Percentiles rank a stretch among this genome's conserved stretches.
Evolutionary conservation across 805 yeast genomes (phyloP).

Genomic region (Cyberlindnera euphorbiiphila): DNA sequence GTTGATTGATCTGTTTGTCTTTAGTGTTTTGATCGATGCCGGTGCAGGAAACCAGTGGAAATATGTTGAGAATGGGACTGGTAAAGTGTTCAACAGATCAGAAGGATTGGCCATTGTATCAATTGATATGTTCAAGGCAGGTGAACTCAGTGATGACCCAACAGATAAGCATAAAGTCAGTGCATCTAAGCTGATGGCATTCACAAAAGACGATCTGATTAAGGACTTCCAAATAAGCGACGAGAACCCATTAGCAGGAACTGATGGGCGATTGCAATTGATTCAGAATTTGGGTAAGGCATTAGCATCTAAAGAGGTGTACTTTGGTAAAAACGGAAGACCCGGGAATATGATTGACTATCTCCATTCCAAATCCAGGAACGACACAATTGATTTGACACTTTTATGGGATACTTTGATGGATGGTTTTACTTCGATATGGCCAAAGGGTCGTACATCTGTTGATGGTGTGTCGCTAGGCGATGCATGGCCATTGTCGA

Average conservation of each 20-base stretch:
- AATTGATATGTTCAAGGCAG: constrained; percentile 48
- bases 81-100: constrained; percentile 38
- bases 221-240: constrained; percentile 46
- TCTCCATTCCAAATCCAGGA: constrained; percentile 27
- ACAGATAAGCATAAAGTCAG: constrained; percentile 40
- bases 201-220: constrained; percentile 35
- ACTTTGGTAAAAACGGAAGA: constrained; percentile 46
- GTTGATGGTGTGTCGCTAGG: constrained; percentile 52
- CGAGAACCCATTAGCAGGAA: constrained; percentile 48
- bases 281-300: constrained; percentile 47
- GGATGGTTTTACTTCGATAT: constrained; percentile 52
- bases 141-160: constrained; percentile 38
- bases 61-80: constrained; percentile 37
- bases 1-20: constrained; percentile 53
- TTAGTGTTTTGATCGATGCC: constrained; percentile 62
- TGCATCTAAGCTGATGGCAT: constrained; percentile 35
- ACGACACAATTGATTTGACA: constrained; percentile 37
- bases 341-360: constrained; percentile 55
- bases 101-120: constrained; percentile 67
- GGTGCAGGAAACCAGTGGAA: constrained; percentile 64
- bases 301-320: constrained; percentile 33
- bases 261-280: constrained; percentile 48
- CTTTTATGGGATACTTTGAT: constrained; percentile 52
- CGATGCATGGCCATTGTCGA: constrained; percentile 54
- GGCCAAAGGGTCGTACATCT: constrained; percentile 57